Conservation (phyloP, 805 yeast genomes). For the Yarrowia bubula region DNA sequence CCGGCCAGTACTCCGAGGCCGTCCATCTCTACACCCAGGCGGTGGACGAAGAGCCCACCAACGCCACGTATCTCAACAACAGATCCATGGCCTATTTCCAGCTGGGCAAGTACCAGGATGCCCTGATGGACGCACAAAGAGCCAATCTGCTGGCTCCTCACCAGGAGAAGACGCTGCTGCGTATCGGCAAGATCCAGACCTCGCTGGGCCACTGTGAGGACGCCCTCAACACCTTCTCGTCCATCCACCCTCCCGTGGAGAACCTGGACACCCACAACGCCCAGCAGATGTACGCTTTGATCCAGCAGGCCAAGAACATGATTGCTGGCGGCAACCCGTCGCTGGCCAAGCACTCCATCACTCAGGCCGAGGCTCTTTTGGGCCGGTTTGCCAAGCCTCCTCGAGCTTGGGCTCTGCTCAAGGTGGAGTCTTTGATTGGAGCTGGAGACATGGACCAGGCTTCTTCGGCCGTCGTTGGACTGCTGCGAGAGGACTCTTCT, state of each 20-base stretch:
- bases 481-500: constrained; percentile 40
- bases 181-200: constrained; percentile 41
- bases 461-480: constrained; percentile 39
- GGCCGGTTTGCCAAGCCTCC: constrained; percentile 41
- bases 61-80: constrained; percentile 42
- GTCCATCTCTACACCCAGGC: constrained; percentile 40
- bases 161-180: constrained; percentile 39
- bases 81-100: constrained; percentile 44
- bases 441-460: constrained; percentile 41
- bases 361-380: constrained; percentile 41
- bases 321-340: constrained; percentile 34
- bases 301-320: constrained; percentile 39
- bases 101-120: constrained; percentile 37
- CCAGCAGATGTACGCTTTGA: constrained; percentile 41
- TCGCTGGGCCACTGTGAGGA: constrained; percentile 40
- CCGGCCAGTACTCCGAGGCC: constrained; percentile 39
- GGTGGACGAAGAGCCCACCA: constrained; percentile 39
- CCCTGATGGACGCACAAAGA: constrained; percentile 39
- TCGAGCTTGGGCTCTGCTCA: constrained; percentile 39
- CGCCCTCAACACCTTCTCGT: constrained; percentile 37
- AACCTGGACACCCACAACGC: constrained; percentile 34
- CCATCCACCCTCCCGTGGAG: constrained; percentile 32
- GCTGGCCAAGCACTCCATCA: constrained; percentile 41
- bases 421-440: constrained; percentile 36
- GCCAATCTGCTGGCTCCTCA: constrained; percentile 38